Percentiles rank a stretch among this genome's conserved stretches.
These are phyloP conservation scores for Tetrapyrgos nigripes DNA, from an alignment of 1,284 basidiomycete genomes.

Conservation along the genomic window DNA sequence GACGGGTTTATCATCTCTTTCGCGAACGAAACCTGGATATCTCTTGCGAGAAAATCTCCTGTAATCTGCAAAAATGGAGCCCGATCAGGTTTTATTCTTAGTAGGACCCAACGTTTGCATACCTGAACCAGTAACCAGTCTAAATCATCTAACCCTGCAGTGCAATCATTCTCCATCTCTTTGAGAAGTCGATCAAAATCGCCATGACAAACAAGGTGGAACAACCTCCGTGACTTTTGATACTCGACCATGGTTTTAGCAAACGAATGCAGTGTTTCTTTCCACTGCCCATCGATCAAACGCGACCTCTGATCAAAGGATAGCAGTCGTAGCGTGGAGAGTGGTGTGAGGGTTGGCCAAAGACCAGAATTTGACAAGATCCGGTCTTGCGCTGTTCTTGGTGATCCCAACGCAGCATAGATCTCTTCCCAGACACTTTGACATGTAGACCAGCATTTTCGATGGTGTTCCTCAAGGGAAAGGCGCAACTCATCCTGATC, in stretches of 20 bases:
- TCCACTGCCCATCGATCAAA: conserved; percentile 31
- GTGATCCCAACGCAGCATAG: conserved; percentile 31
- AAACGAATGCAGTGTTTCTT: conserved; percentile 26
- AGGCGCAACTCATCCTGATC: not conserved
- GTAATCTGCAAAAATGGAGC: conserved; percentile 42
- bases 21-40: conserved; percentile 46
- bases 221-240: conserved; percentile 41
- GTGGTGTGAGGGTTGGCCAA: not conserved
- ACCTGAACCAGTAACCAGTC: conserved; percentile 59
- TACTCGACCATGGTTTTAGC: conserved; percentile 34
- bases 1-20: conserved; percentile 52
- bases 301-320: conserved; percentile 11
- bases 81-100: not conserved
- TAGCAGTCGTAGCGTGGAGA: not conserved
- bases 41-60: conserved; percentile 45
- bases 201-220: conserved; percentile 19
- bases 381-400: conserved; percentile 1
- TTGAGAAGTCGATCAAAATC: conserved; percentile 35
- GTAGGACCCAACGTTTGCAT: conserved; percentile 1
- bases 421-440: not conserved
- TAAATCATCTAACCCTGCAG: not conserved
- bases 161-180: conserved; percentile 37
- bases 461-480: not conserved
- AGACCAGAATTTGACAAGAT: not conserved
- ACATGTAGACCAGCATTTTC: not conserved